phyloP scores from a whole-genome alignment of 495 filamentous ascomycete genomes.

The Neurospora sp. region DNA sequence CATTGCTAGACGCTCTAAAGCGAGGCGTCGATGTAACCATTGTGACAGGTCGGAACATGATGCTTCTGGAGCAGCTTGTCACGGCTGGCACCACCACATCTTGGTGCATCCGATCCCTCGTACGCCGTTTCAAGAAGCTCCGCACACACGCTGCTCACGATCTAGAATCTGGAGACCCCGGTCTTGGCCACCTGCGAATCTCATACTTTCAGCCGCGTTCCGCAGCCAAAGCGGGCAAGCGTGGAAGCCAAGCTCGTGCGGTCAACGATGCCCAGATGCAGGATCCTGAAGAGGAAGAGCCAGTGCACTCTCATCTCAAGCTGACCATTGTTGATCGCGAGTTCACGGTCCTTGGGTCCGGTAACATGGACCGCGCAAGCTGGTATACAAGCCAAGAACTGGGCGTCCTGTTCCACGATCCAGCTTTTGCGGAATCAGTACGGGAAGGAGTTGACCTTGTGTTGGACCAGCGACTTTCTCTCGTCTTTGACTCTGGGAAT shows the following conservation, averaged over 20 bases:
- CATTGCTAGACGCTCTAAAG: slow-evolving; percentile 41
- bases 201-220: slow-evolving; percentile 34
- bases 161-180: slow-evolving; percentile 21
- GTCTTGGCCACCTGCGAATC: slow-evolving; percentile 34
- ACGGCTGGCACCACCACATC: slow-evolving; percentile 59
- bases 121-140: slow-evolving; percentile 32
- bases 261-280: background rate
- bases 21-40: slow-evolving; percentile 53
- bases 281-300: slow-evolving; percentile 28
- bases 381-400: slow-evolving; percentile 72
- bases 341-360: slow-evolving; percentile 55
- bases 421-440: slow-evolving; percentile 33
- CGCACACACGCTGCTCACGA: background rate
- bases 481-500: slow-evolving; percentile 22
- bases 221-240: background rate
- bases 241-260: slow-evolving; percentile 1
- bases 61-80: slow-evolving; percentile 62
- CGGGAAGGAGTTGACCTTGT: slow-evolving; percentile 29
- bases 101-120: slow-evolving; percentile 43
- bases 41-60: slow-evolving; percentile 54
- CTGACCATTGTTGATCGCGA: slow-evolving; percentile 51
- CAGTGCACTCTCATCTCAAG: slow-evolving; percentile 63
- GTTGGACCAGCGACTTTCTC: slow-evolving; percentile 32
- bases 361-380: slow-evolving; percentile 66
- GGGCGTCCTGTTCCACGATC: slow-evolving; percentile 51